Evolutionary conservation across 208 protist genomes (phyloP), one percentile per base, ranked within the genome.

Genomic region (Novymonas esmeraldas): DNA sequence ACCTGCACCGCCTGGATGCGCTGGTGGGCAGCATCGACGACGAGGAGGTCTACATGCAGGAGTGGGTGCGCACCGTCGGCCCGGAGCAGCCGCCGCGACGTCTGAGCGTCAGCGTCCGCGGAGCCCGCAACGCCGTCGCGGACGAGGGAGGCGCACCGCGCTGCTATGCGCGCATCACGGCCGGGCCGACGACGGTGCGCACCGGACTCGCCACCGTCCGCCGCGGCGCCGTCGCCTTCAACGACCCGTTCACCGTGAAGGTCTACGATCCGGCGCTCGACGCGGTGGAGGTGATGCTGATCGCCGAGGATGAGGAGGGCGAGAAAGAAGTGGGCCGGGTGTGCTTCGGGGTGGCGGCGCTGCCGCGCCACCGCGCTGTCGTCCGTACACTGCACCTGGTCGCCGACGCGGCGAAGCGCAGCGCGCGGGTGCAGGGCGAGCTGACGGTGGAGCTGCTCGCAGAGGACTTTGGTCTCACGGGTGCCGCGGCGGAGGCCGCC

Each of bases 1-100:
- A 94, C 45, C 76, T 95, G 38, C 87, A 95, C 62, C 77, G 82
- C 26, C 64, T 95, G 4, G 87, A 95, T 54, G 70, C 79, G 48
- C 84, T 94, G 46, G 71, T 91, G 28, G 63, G 69, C 39, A 72
- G 71, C 60, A 76, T 90, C 45, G 76, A 82, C 61, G 57, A 92
- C 64, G 70, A 76, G 33, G 79, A 92, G 33, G 39, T 54, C 18
- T 82, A 84, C 60, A 90, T 92, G 81, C 41, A 52, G 49, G 66
- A 69, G 57, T 89, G 84, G 84, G 50, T 67, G 29, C 75, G 68
- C 49, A 77, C 75, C n/a, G 74, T 83, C 48, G 90, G 90, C 1
- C 85, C 84, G 6, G 87, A 93, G 76, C 81, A 48, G 16, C 54
- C 51, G 49, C 63, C 75, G 38, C 57, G 51, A 34, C 62, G 65